Base-by-base conservation (phyloP, 768 basidiomycete genomes). In the Leucogyrophana mollusca region DNA sequence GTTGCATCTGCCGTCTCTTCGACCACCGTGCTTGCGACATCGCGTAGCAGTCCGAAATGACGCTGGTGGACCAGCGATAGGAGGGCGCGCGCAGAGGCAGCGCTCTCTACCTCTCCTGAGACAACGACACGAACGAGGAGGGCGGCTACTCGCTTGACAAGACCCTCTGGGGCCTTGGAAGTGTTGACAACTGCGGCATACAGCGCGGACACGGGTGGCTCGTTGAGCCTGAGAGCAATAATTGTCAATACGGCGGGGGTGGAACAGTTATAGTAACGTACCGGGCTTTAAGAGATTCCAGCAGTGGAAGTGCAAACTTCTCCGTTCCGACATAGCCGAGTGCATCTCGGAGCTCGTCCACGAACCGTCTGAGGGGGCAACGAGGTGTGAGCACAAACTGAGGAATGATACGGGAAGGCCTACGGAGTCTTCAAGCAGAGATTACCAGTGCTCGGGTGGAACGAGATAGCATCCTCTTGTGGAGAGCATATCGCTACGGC, bases 31-130 rank as follows among this genome's bases (percentile, higher is more conserved):
- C 76, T 67, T 6, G 74, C 71, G 9, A 61, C 64, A 4, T 63
- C 58, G 23, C 73, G 71, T 39, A 90, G 68, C 3, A 77, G 51
- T 0, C 66, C 56, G 0, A 83, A 77, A 55, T 87, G 72, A 16
- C 86, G 80, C 54, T 90, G 90, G 43, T 86, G 78, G 9, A 91
- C 61, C 20, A 70, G 67, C 8, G 75, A 71, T 30, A 93, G 69
- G 0, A 89, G 56, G 9, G 61, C 53, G 3, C 66, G 61, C 22
- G 59, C 61, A 9, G 32, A 49, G 7, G n/a, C 14, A 27, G 50
- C 43, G 7, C 21, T 20, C 11, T 32, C 21, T 17, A 49, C 34
- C 6, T 17, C n/a, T 13, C 47, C 34, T n/a, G 40, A 48, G 13
- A 53, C 53, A 16, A 51, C 52, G 17, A 61, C 22, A 9, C 42